Base-by-base conservation (phyloP, 345 rosid genomes). In the Acer campestre region DNA sequence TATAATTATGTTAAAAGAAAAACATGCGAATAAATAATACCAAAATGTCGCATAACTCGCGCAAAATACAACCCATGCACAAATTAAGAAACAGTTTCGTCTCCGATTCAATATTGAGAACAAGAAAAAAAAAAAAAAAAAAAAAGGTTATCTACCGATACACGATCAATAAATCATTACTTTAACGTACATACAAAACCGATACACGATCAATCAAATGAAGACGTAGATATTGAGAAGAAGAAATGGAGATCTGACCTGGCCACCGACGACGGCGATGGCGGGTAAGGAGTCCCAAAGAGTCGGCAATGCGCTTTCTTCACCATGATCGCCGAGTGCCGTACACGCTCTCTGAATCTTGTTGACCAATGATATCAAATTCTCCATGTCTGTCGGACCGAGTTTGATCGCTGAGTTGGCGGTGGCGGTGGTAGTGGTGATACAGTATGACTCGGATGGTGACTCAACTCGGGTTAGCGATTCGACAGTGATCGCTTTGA, bases 251-350 rank as follows among this genome's bases (percentile, higher is more conserved):
- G 53, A 71, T 1, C 68, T 11, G 53, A 93, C 99, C 95, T 95
- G 99, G 82, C 97, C 98, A 44, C 98, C 98, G 38, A 93, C 97
- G 87, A 93, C 97, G 85, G 98, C 98, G 58, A 95, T 95, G 80
- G 99, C 80, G 9, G 98, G 99, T 76, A 95, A 88, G 46, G 99
- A 84, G 80, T 95, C 98, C 99, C 96, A 95, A 7, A 95, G 94
- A 77, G 99, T 95, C 16, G 98, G 99, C 77, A 95, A 83, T 9
- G 99, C 85, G 89, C 94, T 95, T 77, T 95, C 98, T 16, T 95
- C 98, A 29, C 99, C 99, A 70, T 95, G 95, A 86, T 95, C 98
- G 68, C 99, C 97, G 49, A 95, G 90, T 53, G 96, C 94, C 63
- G 97, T 93, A 77, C 98, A 95, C 65, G 99, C 98, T 77, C 98